Base-by-base conservation (phyloP, 176 grass and related monocot genomes). In the Aechmea fasciata region DNA sequence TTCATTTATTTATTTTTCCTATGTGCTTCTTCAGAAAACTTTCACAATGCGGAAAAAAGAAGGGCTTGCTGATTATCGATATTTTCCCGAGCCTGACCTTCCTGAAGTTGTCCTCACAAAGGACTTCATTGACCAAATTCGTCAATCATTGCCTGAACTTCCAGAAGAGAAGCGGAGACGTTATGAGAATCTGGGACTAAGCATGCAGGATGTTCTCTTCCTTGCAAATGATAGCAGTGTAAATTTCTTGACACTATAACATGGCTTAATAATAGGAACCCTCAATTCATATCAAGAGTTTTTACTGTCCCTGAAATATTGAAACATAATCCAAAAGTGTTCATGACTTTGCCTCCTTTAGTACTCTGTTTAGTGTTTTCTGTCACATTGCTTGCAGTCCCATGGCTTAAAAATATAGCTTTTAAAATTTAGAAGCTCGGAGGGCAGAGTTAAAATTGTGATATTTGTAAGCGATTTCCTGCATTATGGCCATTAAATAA, bases 11-110 rank as follows among this genome's bases (percentile, higher is more conserved):
- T 14, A 72, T 29, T 75, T 53, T 73, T 20, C 68, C 50, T 79
- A 65, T 82, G 8, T 79, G 51, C n/a, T 51, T 76, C 7, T 20
- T 71, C 65, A 97, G 89, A 97, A 89, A 92, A 97, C 89, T 59
- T 83, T 97, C 78, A 97, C 86, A 49, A 97, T 97, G 94, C 49
- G 84, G 63, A 97, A 97, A 79, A 97, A 90, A 71, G 89, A 97
- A 83, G 94, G 94, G 51, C 72, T 97, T 70, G 94, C 94, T 0
- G 94, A 97, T 49, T 97, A 97, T 48, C 87, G 89, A 87, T 97
- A 97, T 81, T 97, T 97, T 71, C 94, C 94, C 14, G 94, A 97
- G 74, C 94, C 94, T 0, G 94, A 97, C 79, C 84, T 97, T 62
- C 86, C 94, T 57, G 89, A 97, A 85, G 86, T 97, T 80, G 63